Evolutionary conservation across 2,329 filamentous ascomycete genomes (phyloP).

Genomic region (Botryotinia convoluta): DNA sequence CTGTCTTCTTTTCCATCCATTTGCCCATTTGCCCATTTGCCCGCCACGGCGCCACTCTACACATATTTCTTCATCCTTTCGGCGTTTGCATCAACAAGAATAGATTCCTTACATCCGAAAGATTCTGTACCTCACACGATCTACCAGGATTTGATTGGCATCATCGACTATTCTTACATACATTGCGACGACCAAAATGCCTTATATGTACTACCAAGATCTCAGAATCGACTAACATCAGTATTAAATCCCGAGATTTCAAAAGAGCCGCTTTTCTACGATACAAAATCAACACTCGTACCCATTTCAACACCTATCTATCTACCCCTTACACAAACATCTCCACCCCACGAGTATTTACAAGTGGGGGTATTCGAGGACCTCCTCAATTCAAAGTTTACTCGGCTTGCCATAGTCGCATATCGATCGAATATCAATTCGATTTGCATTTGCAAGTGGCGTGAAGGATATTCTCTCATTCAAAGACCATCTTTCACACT

Average conservation of each 20-base stretch:
- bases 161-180: not conserved
- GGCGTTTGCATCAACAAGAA: not conserved
- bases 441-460: not conserved
- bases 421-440: not conserved
- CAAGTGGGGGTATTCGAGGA: not conserved
- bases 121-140: not conserved
- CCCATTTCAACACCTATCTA: not conserved
- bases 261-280: not conserved
- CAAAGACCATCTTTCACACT: conserved; percentile 54
- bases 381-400: not conserved
- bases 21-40: no score
- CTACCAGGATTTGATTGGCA: conserved; percentile 6
- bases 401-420: not conserved
- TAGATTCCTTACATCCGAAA: conserved; percentile 7
- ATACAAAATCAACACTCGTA: not conserved
- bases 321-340: not conserved
- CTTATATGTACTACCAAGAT: not conserved
- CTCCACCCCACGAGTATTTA: not conserved
- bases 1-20: not conserved
- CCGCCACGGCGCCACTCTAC: not conserved
- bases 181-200: not conserved
- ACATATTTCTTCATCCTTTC: not conserved
- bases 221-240: not conserved
- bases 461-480: conserved; percentile 62
- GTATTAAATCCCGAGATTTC: not conserved